Evolutionary conservation across 441 rosid genomes (phyloP), one percentile per base, ranked within the genome.

Genomic region (Bocquillonia castaneifolia): DNA sequence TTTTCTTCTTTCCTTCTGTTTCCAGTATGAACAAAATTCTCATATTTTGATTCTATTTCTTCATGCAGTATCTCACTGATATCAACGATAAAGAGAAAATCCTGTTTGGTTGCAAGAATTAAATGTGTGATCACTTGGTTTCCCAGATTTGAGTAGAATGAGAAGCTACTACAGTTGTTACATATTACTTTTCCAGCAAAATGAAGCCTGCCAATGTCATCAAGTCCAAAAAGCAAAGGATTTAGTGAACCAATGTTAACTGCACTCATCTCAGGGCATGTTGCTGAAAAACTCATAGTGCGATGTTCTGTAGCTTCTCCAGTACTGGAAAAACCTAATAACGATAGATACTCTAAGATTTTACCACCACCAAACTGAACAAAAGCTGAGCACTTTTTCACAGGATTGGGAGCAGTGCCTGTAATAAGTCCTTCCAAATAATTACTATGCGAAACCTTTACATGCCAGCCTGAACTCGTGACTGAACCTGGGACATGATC

Each of bases 151-250:
- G 97, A 91, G 78, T 93, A 91, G 69, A 87, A 81, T 22, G 96
- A 81, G 83, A 91, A 89, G 77, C 91, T 88, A 80, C 83, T 80
- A 84, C 99, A 91, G 84, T 92, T 91, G 74, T 80, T 85, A 80
- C 91, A 93, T 40, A 88, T 64, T 60, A 81, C 69, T 82, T 77
- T 87, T 68, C 93, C 83, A 29, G 82, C 80, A 44, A 81, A 74
- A 74, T 84, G 85, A 67, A 91, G 82, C 85, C 88, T 86, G 54
- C 93, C 96, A 55, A 75, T 79, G 65, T 89, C 96, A 75, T 93
- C 96, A 66, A 89, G 91, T 66, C 97, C 99, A 82, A 86, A 88
- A 71, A 80, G 75, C 78, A 88, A 74, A 64, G 89, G 88, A 74
- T 79, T 81, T 51, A 75, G 64, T 47, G 68, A 48, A 50, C 81